Evolutionary conservation across 139 green algal species (phyloP), one percentile per base, ranked within the genome.

Genomic region (Chlorella sp.): DNA sequence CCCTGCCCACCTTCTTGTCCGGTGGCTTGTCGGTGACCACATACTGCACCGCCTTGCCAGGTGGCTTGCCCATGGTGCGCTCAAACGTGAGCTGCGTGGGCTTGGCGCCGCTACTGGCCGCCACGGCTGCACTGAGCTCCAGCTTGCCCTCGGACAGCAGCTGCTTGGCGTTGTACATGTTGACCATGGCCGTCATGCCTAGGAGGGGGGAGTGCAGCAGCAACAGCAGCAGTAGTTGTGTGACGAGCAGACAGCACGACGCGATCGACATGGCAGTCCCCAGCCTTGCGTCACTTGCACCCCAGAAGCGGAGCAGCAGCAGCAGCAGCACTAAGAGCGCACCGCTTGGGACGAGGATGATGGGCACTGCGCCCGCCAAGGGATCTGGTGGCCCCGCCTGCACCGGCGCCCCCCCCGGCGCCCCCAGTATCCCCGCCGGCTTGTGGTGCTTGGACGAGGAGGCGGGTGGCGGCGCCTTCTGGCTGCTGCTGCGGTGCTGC

Each of bases 281-380:
- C 42, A 55, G 42, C n/a, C n/a, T n/a, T n/a, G n/a, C n/a, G n/a
- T n/a, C n/a, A n/a, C n/a, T n/a, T 55, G 42, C 42, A 55, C 42
- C 10, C 17, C 10, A 10, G 42, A 26, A 26, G 42, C 42, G 42
- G 10, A 17, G 42, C 42, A 55, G 10, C 10, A 26, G 10, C 10
- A 55, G n/a, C n/a, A n/a, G n/a, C n/a, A n/a, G n/a, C n/a, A n/a
- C n/a, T n/a, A n/a, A n/a, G n/a, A n/a, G n/a, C 79, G 17, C 67
- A 72, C 80, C 83, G 32, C 78, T 78, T 1, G 84, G 84, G 59
- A 89, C 80, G 27, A 89, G 70, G 27, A 89, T 86, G 71, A 89
- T 86, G 1, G 84, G 80, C 26, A 81, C 61, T 14, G 62, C 64
- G 10, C 50, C 62, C 68, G 63, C 67, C 76, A 55, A 23, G 35